These are phyloP conservation scores for Tetrahymena borealis DNA, from an alignment of 73 alveolate species.

Conservation along the genomic window DNA sequence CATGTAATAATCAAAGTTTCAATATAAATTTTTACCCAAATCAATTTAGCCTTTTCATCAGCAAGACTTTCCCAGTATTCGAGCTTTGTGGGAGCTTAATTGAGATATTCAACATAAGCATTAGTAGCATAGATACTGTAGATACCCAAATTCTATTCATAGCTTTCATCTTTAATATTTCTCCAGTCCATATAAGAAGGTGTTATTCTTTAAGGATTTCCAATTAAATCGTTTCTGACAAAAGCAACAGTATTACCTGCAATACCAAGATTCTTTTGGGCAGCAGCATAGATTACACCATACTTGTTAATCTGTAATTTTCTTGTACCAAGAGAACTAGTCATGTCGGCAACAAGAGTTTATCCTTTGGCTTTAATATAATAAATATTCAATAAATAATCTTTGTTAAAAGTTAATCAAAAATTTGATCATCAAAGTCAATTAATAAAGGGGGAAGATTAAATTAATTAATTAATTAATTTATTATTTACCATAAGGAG, in stretches of 20 bases:
- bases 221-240: slow-evolving; percentile 60
- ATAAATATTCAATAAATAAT: too few relatives aligned
- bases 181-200: slow-evolving; percentile 51
- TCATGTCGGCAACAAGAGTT: slow-evolving; percentile 52
- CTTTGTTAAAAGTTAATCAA: too few relatives aligned
- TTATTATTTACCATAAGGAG: neutral
- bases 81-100: slow-evolving; percentile 57
- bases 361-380: neutral
- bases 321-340: slow-evolving; percentile 48
- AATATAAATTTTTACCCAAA: slow-evolving; percentile 24
- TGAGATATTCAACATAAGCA: neutral
- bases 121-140: neutral
- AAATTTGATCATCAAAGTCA: neutral
- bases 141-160: neutral
- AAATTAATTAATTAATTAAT: neutral
- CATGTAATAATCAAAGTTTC: neutral
- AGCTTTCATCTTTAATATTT: slow-evolving; percentile 27
- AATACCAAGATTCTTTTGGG: slow-evolving; percentile 64
- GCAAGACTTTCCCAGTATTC: slow-evolving; percentile 49
- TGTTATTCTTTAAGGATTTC: slow-evolving; percentile 35
- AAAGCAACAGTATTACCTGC: slow-evolving; percentile 50
- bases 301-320: slow-evolving; percentile 48
- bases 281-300: slow-evolving; percentile 62
- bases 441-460: neutral
- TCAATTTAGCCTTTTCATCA: slow-evolving; percentile 38